These are phyloP conservation scores for Neurospora sp. DNA, from an alignment of 2,329 filamentous ascomycete species.

Conservation along the genomic window DNA sequence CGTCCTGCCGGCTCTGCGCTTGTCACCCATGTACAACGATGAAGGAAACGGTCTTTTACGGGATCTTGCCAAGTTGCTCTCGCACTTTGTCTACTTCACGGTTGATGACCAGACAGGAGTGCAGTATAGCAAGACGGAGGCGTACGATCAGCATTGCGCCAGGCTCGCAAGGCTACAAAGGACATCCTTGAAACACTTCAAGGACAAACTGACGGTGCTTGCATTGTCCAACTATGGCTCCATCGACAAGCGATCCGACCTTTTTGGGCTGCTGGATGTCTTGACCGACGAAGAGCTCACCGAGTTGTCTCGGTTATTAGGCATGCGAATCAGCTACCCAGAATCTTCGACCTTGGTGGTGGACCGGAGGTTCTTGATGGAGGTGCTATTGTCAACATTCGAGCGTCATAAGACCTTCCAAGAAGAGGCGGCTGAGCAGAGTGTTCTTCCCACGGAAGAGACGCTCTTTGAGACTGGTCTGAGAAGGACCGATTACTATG, in stretches of 20 bases:
- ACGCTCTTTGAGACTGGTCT: slow-evolving; percentile 70
- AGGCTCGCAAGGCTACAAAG: slow-evolving; percentile 71
- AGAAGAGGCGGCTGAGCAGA: slow-evolving; percentile 60
- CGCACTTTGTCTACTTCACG: slow-evolving; percentile 79
- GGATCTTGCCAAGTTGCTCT: slow-evolving; percentile 69
- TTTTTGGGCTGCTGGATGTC: slow-evolving; percentile 62
- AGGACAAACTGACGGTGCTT: slow-evolving; percentile 81
- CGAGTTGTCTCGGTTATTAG: slow-evolving; percentile 58
- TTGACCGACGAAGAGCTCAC: slow-evolving; percentile 67
- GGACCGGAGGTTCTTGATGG: slow-evolving; percentile 55
- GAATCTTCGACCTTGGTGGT: slow-evolving; percentile 52
- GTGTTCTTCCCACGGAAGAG: slow-evolving; percentile 74
- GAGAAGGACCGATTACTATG: slow-evolving; percentile 73
- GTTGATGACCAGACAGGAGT: slow-evolving; percentile 84
- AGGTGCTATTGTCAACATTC: slow-evolving; percentile 64
- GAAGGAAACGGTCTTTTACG: slow-evolving; percentile 68
- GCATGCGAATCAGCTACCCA: slow-evolving; percentile 77
- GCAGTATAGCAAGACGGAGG: slow-evolving; percentile 60
- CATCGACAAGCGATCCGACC: slow-evolving; percentile 69
- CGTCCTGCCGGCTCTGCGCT: slow-evolving; percentile 61
- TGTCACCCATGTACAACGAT: slow-evolving; percentile 70
- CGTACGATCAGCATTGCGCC: slow-evolving; percentile 71
- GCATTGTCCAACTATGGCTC: slow-evolving; percentile 87
- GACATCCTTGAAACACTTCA: slow-evolving; percentile 70
- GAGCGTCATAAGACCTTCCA: slow-evolving; percentile 76